Base-by-base conservation (phyloP, 805 yeast species). In the Candida silvicultrix region DNA sequence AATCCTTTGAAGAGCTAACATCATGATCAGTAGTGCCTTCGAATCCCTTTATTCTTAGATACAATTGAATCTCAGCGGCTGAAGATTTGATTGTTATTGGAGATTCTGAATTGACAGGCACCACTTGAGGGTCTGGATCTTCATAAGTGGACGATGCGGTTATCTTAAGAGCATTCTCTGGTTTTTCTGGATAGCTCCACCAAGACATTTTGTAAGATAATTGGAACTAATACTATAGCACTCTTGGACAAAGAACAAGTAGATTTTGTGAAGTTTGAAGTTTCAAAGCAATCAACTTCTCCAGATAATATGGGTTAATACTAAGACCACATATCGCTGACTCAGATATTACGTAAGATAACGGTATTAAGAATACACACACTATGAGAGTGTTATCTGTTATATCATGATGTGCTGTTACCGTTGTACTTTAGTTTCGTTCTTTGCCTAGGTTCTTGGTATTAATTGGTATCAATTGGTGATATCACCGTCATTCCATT, bases 31-130 rank as follows among this genome's bases (percentile, higher is more conserved):
- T 46, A 14, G 75, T 60, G 2, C 80, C 80, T 45, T 69, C 68
- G 51, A 73, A 78, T 53, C 74, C 68, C 51, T 67, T 68, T 43
- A 79, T 71, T 32, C 73, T 67, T 14, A 79, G 69, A 2, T 60
- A 42, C 11, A 77, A 53, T 41, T 63, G 60, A 39, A 73, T 69
- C 2, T 50, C 52, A 1, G 76, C 79, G 20, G 64, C 52, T 1
- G 65, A 65, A 1, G 75, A 66, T 6, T 62, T 55, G n/a, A 77
- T 56, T 14, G 49, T 56, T 2, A 71, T 47, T 1, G 73, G 70
- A 3, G 45, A 48, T 31, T 65, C 65, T 2, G 74, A 59, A 50
- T 77, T 77, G 14, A 78, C 71, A 0, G 78, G 73, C 2, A 76
- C 72, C 3, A 63, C 49, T 39, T 57, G 56, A 38, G 53, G 56